Base-by-base conservation (phyloP, 164 flowering plant species). In the Vitis cinerea region DNA sequence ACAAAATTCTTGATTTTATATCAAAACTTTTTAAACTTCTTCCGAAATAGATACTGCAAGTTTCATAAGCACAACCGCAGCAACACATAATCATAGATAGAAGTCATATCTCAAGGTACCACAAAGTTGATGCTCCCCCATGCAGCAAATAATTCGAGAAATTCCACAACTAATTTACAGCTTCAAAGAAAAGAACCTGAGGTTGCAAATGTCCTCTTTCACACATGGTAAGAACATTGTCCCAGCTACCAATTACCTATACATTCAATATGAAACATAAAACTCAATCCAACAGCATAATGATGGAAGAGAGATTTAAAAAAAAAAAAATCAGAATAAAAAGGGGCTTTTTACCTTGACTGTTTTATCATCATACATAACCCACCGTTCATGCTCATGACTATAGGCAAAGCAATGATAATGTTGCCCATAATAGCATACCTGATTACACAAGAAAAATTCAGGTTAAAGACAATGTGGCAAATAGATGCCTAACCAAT, bases 361-460 rank as follows among this genome's bases (percentile, higher is more conserved):
- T 52, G 88, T 91, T 75, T 77, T 83, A 82, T 96, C 99, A 79
- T 96, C 98, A 67, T 93, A 96, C 99, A 93, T 91, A 59, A 90
- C 76, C 99, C 98, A 96, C 13, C 70, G 73, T 52, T 78, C 85
- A 71, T 73, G 83, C 55, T 87, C 93, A 71, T 83, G 90, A 79
- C 93, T 86, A 72, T 89, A 92, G 59, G 99, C 98, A 84, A 96
- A 96, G 81, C 99, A 92, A 77, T 91, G 94, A 75, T 96, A 96
- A 76, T 93, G 99, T 77, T 93, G 97, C 54, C 99, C 99, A 73
- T 96, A 96, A 68, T 93, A 96, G 79, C 99, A 96, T 68, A 93
- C 99, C 99, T 95, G 74, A 19, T 66, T 65, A 10, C 37, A 52
- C 6, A 63, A 63, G 10, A 16, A 12, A 67, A 17, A 12, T 44